Evolutionary conservation across 768 basidiomycete genomes (phyloP).

Genomic region (Boletellus ananas): DNA sequence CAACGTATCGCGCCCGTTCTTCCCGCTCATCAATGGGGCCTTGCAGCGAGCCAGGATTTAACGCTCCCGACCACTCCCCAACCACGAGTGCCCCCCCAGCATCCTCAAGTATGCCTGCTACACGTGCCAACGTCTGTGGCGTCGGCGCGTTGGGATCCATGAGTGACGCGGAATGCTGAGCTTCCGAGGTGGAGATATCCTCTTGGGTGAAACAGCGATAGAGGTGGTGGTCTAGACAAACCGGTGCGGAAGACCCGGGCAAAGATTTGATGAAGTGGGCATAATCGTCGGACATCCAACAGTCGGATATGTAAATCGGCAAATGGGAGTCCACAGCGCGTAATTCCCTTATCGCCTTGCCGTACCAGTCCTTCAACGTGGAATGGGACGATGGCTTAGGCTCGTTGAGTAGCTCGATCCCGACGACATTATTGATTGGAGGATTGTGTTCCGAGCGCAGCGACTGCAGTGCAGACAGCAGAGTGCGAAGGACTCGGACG

Average conservation of each 20-base stretch:
- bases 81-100: conserved; percentile 57
- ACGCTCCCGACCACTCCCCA: conserved; percentile 76
- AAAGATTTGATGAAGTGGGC: conserved; percentile 47
- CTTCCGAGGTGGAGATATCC: conserved; percentile 52
- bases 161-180: conserved; percentile 51
- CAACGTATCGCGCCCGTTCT: conserved; percentile 47
- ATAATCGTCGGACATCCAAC: conserved; percentile 69
- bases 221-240: conserved; percentile 77
- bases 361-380: conserved; percentile 61
- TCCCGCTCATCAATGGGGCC: conserved; percentile 41
- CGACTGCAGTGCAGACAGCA: conserved; percentile 35
- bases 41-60: conserved; percentile 61
- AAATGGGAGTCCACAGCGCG: conserved; percentile 49
- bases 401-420: conserved; percentile 59
- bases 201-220: conserved; percentile 72
- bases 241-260: conserved; percentile 33
- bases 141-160: conserved; percentile 37
- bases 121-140: conserved; percentile 40
- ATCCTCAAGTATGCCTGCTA: conserved; percentile 30
- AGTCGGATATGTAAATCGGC: conserved; percentile 72
- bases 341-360: conserved; percentile 48
- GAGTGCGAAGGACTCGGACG: conserved; percentile 43
- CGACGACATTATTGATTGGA: conserved; percentile 45
- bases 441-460: conserved; percentile 49
- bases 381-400: conserved; percentile 49